Conservation (phyloP, 768 basidiomycete genomes). For the Leucocoprinus birnbaumii region DNA sequence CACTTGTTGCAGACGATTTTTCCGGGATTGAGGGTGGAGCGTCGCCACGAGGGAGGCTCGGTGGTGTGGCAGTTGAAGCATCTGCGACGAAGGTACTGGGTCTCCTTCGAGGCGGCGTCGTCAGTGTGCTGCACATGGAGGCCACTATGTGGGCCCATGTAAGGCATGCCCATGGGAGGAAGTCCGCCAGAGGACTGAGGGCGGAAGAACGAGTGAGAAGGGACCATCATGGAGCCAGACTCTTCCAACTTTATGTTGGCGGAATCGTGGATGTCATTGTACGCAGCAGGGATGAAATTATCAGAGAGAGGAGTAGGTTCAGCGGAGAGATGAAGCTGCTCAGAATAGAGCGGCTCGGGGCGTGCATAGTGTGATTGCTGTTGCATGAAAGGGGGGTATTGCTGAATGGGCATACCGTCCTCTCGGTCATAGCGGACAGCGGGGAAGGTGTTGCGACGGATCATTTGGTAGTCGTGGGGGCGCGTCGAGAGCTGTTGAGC, state of each 20-base stretch:
- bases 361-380: constrained; percentile 39
- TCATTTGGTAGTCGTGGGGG: constrained; percentile 42
- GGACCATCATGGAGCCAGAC: constrained; percentile 53
- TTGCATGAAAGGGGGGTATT: constrained; percentile 39
- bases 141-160: constrained; percentile 40
- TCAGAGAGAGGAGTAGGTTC: constrained; percentile 31
- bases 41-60: constrained; percentile 86
- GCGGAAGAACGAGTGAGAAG: constrained; percentile 57
- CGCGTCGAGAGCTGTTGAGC: constrained; percentile 27
- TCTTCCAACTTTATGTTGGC: constrained; percentile 68
- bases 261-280: constrained; percentile 46
- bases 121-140: constrained; percentile 85
- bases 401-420: constrained; percentile 36
- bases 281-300: constrained; percentile 38
- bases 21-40: constrained; percentile 84
- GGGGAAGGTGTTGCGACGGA: constrained; percentile 73
- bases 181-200: constrained; percentile 22
- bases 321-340: constrained; percentile 23
- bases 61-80: constrained; percentile 94
- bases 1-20: constrained; percentile 97
- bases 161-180: constrained; percentile 29
- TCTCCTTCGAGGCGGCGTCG: constrained; percentile 88
- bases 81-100: constrained; percentile 82
- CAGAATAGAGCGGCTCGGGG: constrained; percentile 32
- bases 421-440: constrained; percentile 72